phyloP scores from a whole-genome alignment of 2,329 filamentous ascomycete genomes.

The Rosellinia necatrix region DNA sequence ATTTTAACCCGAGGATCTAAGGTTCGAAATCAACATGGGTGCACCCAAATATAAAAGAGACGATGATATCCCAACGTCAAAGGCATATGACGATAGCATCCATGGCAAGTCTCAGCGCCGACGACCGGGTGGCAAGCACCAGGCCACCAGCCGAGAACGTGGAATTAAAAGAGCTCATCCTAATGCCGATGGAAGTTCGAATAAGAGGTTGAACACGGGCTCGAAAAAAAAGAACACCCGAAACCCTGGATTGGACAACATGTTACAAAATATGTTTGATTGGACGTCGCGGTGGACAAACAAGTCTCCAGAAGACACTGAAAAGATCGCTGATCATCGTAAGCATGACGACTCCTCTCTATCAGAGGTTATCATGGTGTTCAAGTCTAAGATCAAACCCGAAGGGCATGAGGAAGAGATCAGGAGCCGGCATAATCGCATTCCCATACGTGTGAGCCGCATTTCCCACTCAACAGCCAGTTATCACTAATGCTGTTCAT shows the following conservation, averaged over 20 bases:
- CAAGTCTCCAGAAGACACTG: too few species aligned
- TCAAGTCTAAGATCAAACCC: constrained; percentile 1
- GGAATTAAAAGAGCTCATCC: neutral
- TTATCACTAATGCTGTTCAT: constrained; percentile 1
- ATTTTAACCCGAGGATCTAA: too few species aligned
- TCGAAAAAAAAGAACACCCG: neutral
- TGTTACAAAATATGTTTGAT: neutral
- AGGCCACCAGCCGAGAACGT: neutral
- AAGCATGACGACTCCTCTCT: neutral
- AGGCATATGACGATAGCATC: too few species aligned
- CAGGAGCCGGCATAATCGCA: neutral
- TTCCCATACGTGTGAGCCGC: constrained; percentile 15
- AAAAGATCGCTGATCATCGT: neutral
- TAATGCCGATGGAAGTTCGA: neutral
- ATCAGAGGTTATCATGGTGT: neutral
- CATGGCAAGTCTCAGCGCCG: too few species aligned
- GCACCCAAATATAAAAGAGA: too few species aligned
- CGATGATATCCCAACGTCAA: too few species aligned
- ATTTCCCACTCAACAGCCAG: neutral
- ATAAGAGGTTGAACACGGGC: neutral
- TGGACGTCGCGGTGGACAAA: neutral
- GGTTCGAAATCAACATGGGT: too few species aligned
- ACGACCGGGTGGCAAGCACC: neutral
- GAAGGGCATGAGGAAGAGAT: neutral
- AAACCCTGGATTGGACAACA: neutral